A percentile compares a stretch with the other conserved stretches of the same genome.
Conservation (phyloP, 768 basidiomycete species). For the Mycena rebaudengoi region DNA sequence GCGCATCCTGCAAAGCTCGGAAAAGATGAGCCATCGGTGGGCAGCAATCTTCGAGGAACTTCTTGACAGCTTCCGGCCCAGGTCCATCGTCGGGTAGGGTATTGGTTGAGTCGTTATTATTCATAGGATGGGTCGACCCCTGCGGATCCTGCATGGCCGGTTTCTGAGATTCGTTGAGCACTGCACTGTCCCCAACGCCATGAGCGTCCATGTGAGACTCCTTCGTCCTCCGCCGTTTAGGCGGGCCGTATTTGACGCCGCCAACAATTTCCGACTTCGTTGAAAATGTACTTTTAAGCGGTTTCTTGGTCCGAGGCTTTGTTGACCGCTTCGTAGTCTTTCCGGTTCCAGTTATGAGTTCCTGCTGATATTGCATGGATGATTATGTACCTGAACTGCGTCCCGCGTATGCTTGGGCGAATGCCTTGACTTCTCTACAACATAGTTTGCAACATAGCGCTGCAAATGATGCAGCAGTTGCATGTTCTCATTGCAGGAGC, state of each 20-base stretch:
- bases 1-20: neutral
- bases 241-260: too few species aligned
- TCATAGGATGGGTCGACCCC: too few species aligned
- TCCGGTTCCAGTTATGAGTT: neutral
- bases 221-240: neutral
- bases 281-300: too few species aligned
- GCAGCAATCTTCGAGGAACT: constrained; percentile 18
- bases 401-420: neutral
- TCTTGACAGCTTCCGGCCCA: neutral
- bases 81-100: neutral
- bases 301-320: too few species aligned
- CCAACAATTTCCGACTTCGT: too few species aligned
- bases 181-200: too few species aligned
- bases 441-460: constrained; percentile 21
- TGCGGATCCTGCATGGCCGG: neutral
- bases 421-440: constrained; percentile 17
- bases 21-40: constrained; percentile 24
- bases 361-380: neutral
- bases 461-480: constrained; percentile 16
- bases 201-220: neutral
- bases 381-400: constrained; percentile 1
- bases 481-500: neutral
- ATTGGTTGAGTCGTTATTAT: too few species aligned
- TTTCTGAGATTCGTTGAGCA: too few species aligned
- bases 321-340: too few species aligned